Conservation (phyloP, 139 green algal species). For the Spirogloea muscicola region DNA sequence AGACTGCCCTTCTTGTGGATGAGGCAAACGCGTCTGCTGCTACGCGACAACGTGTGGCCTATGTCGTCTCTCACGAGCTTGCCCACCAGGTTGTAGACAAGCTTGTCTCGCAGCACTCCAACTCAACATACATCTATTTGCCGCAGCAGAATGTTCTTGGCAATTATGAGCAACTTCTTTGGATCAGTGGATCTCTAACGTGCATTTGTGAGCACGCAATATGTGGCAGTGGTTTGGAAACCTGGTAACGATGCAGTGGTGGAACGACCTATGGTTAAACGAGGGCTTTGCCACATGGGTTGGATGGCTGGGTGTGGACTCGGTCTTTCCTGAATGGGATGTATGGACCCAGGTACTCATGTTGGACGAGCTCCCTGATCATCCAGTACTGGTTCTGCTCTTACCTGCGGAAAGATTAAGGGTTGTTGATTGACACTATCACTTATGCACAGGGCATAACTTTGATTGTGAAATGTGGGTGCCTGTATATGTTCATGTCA, state of each 20-base stretch:
- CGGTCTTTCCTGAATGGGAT: constrained; percentile 48
- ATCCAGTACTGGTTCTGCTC: constrained; percentile 38
- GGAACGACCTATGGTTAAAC: constrained; percentile 90
- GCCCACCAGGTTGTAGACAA: constrained; percentile 58
- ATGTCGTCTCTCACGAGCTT: constrained; percentile 80
- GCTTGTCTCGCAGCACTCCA: no score
- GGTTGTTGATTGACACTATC: not conserved
- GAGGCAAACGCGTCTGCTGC: constrained; percentile 38
- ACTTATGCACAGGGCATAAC: not conserved
- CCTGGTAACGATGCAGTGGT: constrained; percentile 76
- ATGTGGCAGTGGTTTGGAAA: constrained; percentile 71
- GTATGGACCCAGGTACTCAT: constrained; percentile 48
- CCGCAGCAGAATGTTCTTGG: no score
- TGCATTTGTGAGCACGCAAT: no score
- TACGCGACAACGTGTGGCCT: constrained; percentile 49
- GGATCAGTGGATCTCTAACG: no score
- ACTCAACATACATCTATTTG: no score
- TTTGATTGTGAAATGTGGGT: not conserved
- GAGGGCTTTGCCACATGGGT: constrained; percentile 65
- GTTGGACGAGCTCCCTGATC: constrained; percentile 4
- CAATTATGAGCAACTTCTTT: no score
- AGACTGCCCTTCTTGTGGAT: constrained; percentile 69
- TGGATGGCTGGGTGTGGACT: constrained; percentile 43
- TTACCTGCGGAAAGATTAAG: constrained; percentile 39
- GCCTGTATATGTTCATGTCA: constrained; percentile 13